These are phyloP conservation scores for Zostera marina DNA, from an alignment of 116 monocot genomes.

Conservation along the genomic window DNA sequence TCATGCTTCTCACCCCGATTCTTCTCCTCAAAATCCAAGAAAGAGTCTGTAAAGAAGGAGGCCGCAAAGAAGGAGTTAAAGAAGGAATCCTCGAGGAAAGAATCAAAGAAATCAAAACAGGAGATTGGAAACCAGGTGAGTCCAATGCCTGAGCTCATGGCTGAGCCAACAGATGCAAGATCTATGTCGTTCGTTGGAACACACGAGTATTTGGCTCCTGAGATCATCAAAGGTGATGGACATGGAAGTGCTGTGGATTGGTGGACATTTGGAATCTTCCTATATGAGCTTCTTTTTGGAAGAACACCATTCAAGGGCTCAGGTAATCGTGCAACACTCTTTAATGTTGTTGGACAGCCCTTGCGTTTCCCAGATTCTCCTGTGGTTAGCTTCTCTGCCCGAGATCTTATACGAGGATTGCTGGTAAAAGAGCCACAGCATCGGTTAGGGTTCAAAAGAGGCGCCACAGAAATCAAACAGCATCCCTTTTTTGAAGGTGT, in stretches of 20 bases:
- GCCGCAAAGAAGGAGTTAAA: not conserved
- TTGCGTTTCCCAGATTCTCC: constrained; percentile 31
- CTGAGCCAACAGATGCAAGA: constrained; percentile 40
- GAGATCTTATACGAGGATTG: constrained; percentile 30
- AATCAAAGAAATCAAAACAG: constrained; percentile 16
- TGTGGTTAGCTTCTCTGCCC: constrained; percentile 15
- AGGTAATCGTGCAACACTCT: constrained; percentile 35
- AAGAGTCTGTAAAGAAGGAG: constrained; percentile 1
- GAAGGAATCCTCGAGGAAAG: constrained; percentile 5
- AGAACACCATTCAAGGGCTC: constrained; percentile 45
- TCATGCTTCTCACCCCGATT: constrained; percentile 15
- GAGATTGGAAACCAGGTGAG: constrained; percentile 33
- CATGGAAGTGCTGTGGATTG: constrained; percentile 55
- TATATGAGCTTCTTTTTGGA: constrained; percentile 41
- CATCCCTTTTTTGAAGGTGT: constrained; percentile 44
- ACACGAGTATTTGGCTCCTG: constrained; percentile 42
- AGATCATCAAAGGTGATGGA: constrained; percentile 45
- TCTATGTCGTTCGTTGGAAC: constrained; percentile 55
- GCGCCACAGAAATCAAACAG: constrained; percentile 44
- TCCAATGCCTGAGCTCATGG: constrained; percentile 43
- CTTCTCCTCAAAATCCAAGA: constrained; percentile 32
- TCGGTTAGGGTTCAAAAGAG: constrained; percentile 29
- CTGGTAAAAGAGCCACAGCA: constrained; percentile 43
- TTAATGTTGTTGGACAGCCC: constrained; percentile 40
- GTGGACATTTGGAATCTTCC: constrained; percentile 60